Conservation (phyloP, 139 green algal genomes). For the Ettlia oleoabundans region DNA sequence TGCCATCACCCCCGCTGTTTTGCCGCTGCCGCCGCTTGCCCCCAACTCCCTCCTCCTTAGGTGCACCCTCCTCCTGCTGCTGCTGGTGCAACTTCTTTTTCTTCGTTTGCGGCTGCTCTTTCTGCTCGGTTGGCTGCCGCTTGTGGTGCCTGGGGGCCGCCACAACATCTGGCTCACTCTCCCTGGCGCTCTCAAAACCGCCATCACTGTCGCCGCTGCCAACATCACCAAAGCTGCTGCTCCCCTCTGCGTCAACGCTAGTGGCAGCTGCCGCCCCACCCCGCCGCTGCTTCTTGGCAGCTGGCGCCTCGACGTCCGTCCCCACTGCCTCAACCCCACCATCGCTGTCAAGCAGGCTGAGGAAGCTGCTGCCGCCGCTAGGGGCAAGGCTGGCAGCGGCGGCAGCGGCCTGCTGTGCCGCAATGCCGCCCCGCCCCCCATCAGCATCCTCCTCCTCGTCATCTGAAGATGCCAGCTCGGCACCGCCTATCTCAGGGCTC, state of each 20-base stretch:
- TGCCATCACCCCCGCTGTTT: not conserved
- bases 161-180: not conserved
- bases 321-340: not conserved
- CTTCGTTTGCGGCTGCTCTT: not conserved
- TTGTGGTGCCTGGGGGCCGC: not conserved
- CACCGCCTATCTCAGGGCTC: conserved; percentile 3
- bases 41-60: no score
- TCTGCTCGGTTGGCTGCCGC: not conserved
- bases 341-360: conserved; percentile 6
- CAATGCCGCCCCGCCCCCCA: not conserved
- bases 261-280: not conserved
- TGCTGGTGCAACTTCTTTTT: not conserved
- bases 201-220: conserved; percentile 20
- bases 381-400: not conserved
- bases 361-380: conserved; percentile 14
- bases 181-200: conserved; percentile 12
- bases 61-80: no score
- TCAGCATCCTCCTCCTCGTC: not conserved
- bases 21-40: no score
- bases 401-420: not conserved
- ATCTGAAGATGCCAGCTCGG: not conserved
- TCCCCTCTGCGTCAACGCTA: not conserved
- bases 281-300: not conserved
- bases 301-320: not conserved
- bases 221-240: not conserved